Evolutionary conservation across 805 yeast species (phyloP), one percentile per base, ranked within the genome.

Genomic region (Ogataea pignaliae): DNA sequence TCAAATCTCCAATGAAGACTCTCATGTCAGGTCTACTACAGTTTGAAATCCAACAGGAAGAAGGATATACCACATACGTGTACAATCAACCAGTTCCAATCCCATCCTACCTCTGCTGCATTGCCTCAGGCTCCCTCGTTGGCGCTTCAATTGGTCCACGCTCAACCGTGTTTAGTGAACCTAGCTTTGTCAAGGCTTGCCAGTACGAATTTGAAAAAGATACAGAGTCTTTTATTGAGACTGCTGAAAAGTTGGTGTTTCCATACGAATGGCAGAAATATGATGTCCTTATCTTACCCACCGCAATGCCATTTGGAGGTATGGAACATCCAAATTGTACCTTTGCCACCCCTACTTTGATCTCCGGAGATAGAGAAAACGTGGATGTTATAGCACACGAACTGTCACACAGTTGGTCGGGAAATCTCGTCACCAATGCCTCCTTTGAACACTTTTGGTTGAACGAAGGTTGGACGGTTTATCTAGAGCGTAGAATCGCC

Each of bases 391-490:
- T 89, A 60, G 96, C 96, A 1, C 97, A 89, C 65, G 97, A 89
- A 64, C 73, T 89, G 52, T 90, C 96, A 1, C 97, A 89, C 63
- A 84, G 95, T 34, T 89, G 96, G 95, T 77, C 88, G 1, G 97
- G 97, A 36, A 89, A 89, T 59, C 73, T 88, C 52, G 96, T 89
- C 35, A 89, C 96, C 28, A 89, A 88, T 64, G 79, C 84, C 56
- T 84, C 93, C 0, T 89, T 96, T 93, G 90, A 87, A 59, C 95
- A 88, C 67, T 88, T 89, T 64, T 89, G 95, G 93, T 75, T 89
- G 53, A 89, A 89, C 62, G 97, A 89, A 69, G 97, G 97, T 32
- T 89, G 96, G 96, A 88, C 96, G 6, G 96, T 89, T 34, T 89
- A 89, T 62, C 65, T 89, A 32, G 97, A 89, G 65, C 77, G 97